Base-by-base conservation (phyloP, 495 filamentous ascomycete genomes). In the Aspergillus bertholletiae region DNA sequence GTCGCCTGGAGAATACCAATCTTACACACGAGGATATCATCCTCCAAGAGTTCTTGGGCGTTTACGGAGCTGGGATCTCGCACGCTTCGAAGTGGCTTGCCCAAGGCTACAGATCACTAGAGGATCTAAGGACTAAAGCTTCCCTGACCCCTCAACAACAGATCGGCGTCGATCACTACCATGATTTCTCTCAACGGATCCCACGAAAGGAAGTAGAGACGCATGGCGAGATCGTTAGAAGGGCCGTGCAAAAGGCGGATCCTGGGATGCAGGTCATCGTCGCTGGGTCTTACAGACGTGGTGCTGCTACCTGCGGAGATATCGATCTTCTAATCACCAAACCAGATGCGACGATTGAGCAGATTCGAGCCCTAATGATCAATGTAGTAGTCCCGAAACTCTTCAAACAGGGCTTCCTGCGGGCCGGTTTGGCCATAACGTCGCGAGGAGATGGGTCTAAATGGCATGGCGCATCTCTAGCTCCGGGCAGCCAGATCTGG, bases 271-370 rank as follows among this genome's bases (percentile, higher is more conserved):
- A 92, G 69, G 74, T 90, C 53, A 86, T 88, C 49, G 78, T 96
- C 27, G 84, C 85, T 27, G 94, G 94, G 1, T 95, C 89, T 50
- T 97, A 96, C 66, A 85, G 94, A 7, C 87, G 94, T 32, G 92
- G 92, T 35, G 79, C 88, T 8, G 65, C 74, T 11, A 79, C 77
- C 51, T 92, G 82, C 7, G 86, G 89, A 0, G 93, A 97, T 67
- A 86, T 97, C 55, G 94, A 97, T 64, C 69, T 92, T 27, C 84
- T 98, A 50, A 80, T 97, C 55, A 96, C 94, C 3, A 89, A 88
- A 64, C 77, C 75, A 1, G 74, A 77, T 5, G 83, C 85, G 0
- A 66, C 65, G 1, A 68, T 84, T 20, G 72, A 77, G 11, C 68
- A 73, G n/a, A 81, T 95, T 3, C 79, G 89, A 2, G 72, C 73